A percentile compares a stretch with the other conserved stretches of the same genome.
Evolutionary conservation across 1,284 basidiomycete genomes (phyloP).

Genomic region (Trichosporon ovoides): DNA sequence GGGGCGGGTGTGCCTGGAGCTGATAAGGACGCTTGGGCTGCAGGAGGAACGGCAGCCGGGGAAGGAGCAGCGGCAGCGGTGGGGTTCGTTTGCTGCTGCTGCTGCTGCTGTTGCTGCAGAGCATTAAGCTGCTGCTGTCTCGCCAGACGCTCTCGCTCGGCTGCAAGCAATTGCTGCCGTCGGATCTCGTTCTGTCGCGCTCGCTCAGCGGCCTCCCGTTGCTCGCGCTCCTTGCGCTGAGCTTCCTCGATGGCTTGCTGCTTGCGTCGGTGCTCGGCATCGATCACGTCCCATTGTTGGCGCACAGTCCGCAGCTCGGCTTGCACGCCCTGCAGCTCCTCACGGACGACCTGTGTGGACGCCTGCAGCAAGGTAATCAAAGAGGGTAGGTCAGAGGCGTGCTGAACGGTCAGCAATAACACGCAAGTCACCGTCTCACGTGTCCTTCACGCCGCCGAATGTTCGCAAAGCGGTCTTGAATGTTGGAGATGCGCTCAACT

Average conservation of each 20-base stretch:
- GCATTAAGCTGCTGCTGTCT: constrained; percentile 7
- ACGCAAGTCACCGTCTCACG: constrained; percentile 22
- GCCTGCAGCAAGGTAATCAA: constrained; percentile 31
- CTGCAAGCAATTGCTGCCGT: neutral
- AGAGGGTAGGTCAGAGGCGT: constrained; percentile 30
- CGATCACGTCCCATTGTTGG: constrained; percentile 2
- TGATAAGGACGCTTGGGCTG: neutral
- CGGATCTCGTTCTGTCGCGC: constrained; percentile 7
- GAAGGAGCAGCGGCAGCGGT: neutral
- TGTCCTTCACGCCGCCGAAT: constrained; percentile 29
- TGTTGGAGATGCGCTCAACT: constrained; percentile 19
- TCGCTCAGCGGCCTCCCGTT: constrained; percentile 12
- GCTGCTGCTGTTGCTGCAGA: constrained; percentile 2
- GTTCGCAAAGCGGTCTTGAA: constrained; percentile 30
- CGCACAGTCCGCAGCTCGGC: constrained; percentile 16
- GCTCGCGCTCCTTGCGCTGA: constrained; percentile 13
- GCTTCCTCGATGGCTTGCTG: constrained; percentile 22
- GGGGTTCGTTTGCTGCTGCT: neutral
- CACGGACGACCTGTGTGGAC: constrained; percentile 25
- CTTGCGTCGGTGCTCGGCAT: constrained; percentile 8
- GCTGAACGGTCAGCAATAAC: constrained; percentile 19
- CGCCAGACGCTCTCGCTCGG: constrained; percentile 8
- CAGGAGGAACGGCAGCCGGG: neutral
- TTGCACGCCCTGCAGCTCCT: constrained; percentile 29
- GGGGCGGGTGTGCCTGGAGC: constrained; percentile 1